A percentile compares a stretch with the other conserved stretches of the same genome.
Evolutionary conservation across 2,329 filamentous ascomycete genomes (phyloP).

Genomic region (Penicillium sp.): DNA sequence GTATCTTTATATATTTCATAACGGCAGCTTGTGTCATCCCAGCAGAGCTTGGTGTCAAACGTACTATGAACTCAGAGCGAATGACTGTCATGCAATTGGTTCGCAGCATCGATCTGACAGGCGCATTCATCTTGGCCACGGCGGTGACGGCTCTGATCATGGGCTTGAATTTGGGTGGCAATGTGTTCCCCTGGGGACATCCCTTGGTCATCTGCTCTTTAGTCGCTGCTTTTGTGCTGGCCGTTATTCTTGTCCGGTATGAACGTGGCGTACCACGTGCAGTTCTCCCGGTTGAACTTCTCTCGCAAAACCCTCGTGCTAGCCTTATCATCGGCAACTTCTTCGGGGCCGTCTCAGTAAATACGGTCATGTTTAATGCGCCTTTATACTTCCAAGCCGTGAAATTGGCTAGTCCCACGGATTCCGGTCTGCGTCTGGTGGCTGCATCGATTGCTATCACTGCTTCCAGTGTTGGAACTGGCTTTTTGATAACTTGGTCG

Average conservation of each 20-base stretch:
- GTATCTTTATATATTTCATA: constrained; percentile 51
- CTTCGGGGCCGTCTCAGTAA: constrained; percentile 54
- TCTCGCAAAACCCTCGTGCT: constrained; percentile 52
- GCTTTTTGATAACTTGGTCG: constrained; percentile 65
- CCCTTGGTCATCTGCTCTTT: constrained; percentile 55
- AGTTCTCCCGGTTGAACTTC: constrained; percentile 55
- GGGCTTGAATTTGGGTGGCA: constrained; percentile 58
- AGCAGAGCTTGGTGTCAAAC: constrained; percentile 49
- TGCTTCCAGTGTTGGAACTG: constrained; percentile 59
- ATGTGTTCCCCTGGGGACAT: constrained; percentile 56
- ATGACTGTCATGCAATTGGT: constrained; percentile 49
- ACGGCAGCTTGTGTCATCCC: constrained; percentile 51
- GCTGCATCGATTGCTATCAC: constrained; percentile 64
- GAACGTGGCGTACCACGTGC: constrained; percentile 51
- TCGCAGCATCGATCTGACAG: constrained; percentile 54
- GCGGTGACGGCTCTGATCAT: constrained; percentile 55
- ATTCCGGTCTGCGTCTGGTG: constrained; percentile 73
- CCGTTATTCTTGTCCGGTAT: constrained; percentile 46
- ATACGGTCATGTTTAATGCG: constrained; percentile 69
- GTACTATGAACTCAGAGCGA: constrained; percentile 42
- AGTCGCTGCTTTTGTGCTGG: constrained; percentile 43
- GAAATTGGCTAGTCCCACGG: constrained; percentile 69
- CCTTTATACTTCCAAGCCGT: constrained; percentile 79
- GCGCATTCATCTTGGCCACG: constrained; percentile 52
- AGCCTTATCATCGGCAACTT: constrained; percentile 58